Conservation (phyloP, 345 rosid species). For the Citrus glauca region DNA sequence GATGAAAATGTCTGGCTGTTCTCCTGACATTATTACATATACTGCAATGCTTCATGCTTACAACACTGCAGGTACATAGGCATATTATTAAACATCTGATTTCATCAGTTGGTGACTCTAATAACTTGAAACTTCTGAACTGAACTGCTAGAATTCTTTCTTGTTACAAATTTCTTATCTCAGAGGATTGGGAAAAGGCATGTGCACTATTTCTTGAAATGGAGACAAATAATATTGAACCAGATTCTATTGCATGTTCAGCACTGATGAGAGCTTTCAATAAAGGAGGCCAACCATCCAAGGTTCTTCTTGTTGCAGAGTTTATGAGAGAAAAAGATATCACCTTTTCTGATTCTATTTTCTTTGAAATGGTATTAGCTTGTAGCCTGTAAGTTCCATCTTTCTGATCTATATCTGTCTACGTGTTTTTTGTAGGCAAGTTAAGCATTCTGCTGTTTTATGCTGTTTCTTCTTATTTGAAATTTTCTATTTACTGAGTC, state of each 20-base stretch:
- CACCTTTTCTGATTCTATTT: conserved; percentile 56
- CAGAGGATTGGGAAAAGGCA: conserved; percentile 74
- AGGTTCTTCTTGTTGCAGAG: conserved; percentile 64
- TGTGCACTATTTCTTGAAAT: conserved; percentile 68
- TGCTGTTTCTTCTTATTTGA: conserved; percentile 1
- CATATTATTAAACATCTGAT: not conserved
- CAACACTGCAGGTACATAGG: conserved; percentile 52
- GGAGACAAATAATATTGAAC: conserved; percentile 57
- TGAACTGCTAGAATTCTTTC: conserved; percentile 19
- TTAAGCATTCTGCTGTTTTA: not conserved
- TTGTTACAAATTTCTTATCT: conserved; percentile 3
- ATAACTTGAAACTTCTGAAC: conserved; percentile 8
- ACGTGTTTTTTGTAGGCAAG: not conserved
- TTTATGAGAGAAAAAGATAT: conserved; percentile 62
- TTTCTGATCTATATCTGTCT: not conserved
- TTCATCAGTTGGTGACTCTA: not conserved
- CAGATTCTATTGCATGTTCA: conserved; percentile 70
- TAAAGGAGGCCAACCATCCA: conserved; percentile 63
- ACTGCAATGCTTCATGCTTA: conserved; percentile 79
- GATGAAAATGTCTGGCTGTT: conserved; percentile 69
- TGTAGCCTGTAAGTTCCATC: conserved; percentile 67
- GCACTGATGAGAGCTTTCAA: conserved; percentile 90
- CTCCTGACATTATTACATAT: conserved; percentile 74
- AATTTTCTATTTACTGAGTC: not conserved
- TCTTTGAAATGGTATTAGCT: conserved; percentile 78